Conservation (phyloP, 2,329 filamentous ascomycete genomes). For the Aplosporella prunicola region DNA sequence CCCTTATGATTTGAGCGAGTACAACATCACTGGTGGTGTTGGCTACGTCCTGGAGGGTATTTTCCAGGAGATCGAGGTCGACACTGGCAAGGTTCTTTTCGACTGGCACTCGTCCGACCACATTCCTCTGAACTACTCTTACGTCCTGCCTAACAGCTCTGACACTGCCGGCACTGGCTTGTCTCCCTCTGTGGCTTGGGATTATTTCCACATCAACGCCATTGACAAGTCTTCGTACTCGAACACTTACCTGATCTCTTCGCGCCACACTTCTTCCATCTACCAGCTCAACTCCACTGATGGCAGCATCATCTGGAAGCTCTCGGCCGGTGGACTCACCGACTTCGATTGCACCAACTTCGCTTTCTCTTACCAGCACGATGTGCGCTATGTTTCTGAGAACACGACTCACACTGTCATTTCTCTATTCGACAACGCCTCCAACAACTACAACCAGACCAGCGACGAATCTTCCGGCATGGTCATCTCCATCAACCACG, state of each 20-base stretch:
- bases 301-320: constrained; percentile 44
- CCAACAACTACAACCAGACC: constrained; percentile 37
- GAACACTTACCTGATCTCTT: constrained; percentile 47
- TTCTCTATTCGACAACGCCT: constrained; percentile 47
- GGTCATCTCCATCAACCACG: constrained; percentile 7
- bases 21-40: constrained; percentile 32
- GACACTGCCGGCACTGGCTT: constrained; percentile 36
- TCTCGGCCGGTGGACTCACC: constrained; percentile 21
- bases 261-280: constrained; percentile 40
- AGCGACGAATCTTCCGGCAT: constrained; percentile 15
- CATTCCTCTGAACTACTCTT: constrained; percentile 39
- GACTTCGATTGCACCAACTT: constrained; percentile 30
- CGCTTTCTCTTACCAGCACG: constrained; percentile 44
- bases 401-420: constrained; percentile 40
- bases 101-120: constrained; percentile 51
- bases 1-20: constrained; percentile 37
- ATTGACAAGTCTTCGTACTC: constrained; percentile 39
- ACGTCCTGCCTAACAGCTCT: constrained; percentile 36
- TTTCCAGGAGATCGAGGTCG: constrained; percentile 46
- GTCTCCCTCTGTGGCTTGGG: constrained; percentile 38
- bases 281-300: constrained; percentile 39
- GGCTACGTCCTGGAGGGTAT: constrained; percentile 44
- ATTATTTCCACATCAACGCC: constrained; percentile 50
- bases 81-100: constrained; percentile 46
- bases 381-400: constrained; percentile 40